Base-by-base conservation (phyloP, 1,284 basidiomycete species). In the Chalciporus sp. region DNA sequence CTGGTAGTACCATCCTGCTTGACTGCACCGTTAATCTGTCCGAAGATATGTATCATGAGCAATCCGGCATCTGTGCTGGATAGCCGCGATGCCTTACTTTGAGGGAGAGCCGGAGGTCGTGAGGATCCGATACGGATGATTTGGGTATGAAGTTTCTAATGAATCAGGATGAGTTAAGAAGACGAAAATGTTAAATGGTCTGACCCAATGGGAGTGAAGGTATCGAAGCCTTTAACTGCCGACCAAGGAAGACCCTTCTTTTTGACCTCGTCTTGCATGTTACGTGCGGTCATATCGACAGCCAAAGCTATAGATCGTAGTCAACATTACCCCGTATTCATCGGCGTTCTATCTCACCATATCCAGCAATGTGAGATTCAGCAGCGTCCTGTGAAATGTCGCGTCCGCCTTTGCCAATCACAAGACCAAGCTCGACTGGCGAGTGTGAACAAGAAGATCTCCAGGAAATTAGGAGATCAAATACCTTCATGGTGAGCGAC, bases 231-330 rank as follows among this genome's bases (percentile, higher is more conserved):
- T 72, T 96, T 95, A 1, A 88, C 92, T 6, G 95, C 83, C 17
- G 90, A 88, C 96, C 96, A 99, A 1, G 96, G 96, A 23, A 98
- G 81, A 19, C 96, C 94, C 58, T 88, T 89, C 65, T 89, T 91
- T 78, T 97, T 98, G 48, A 92, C 92, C 48, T 86, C 85, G 53
- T 98, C 93, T 74, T 99, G 96, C 68, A 98, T 76, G 75, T 98
- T 98, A 26, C 96, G 84, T 1, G 92, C 95, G 0, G 95, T 98
- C 88, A 98, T 89, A 70, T 98, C 95, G 57, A 97, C 89, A 2
- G 93, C 93, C 54, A 98, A 79, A 40, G 95, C 95, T 96, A 59
- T 26, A 19, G 20, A 10, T 42, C 20, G 41, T 19, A 40, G 42
- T 58, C 43, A 63, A 27, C 19, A 20, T 26, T 10, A n/a, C 19